Percentiles rank a stretch among this genome's conserved stretches.
These are phyloP conservation scores for Coemansia sp. DNA, from an alignment of 192 early-diverging fungal genomes.

Conservation along the genomic window DNA sequence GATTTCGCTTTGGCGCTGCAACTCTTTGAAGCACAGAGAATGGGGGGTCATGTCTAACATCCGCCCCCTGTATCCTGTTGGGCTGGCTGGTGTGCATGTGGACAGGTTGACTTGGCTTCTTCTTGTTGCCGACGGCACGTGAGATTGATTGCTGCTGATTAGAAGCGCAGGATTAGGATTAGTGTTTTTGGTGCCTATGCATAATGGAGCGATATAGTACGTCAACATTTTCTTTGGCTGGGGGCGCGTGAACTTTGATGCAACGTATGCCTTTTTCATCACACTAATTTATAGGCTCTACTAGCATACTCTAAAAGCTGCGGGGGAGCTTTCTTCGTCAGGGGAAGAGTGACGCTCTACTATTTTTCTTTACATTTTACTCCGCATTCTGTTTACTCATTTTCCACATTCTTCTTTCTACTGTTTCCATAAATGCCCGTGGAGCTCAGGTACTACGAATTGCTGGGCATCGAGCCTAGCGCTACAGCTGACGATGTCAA, in stretches of 20 bases:
- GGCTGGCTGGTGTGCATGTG: not conserved
- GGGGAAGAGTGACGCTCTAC: not conserved
- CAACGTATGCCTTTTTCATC: not conserved
- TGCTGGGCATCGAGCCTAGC: slow-evolving; percentile 59
- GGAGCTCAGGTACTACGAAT: slow-evolving; percentile 63
- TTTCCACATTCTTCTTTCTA: not conserved
- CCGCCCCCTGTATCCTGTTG: not conserved
- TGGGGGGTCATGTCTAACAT: not conserved
- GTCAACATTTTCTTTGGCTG: not conserved
- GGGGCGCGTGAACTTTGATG: not conserved
- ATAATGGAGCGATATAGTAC: not conserved
- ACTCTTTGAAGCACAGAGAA: not conserved
- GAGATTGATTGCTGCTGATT: not conserved
- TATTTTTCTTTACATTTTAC: not conserved
- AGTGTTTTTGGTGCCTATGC: not conserved
- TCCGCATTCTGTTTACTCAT: not conserved
- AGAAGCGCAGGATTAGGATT: not conserved
- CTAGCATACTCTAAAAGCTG: not conserved
- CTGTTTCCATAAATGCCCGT: slow-evolving; percentile 23
- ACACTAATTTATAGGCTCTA: not conserved
- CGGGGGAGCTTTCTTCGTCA: not conserved
- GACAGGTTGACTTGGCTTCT: not conserved
- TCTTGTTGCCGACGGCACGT: not conserved
- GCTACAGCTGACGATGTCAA: slow-evolving; percentile 71
- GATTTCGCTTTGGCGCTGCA: not conserved